These are phyloP conservation scores for Arxiozyma slooffiae DNA, from an alignment of 1,139 yeast species.

Conservation along the genomic window DNA sequence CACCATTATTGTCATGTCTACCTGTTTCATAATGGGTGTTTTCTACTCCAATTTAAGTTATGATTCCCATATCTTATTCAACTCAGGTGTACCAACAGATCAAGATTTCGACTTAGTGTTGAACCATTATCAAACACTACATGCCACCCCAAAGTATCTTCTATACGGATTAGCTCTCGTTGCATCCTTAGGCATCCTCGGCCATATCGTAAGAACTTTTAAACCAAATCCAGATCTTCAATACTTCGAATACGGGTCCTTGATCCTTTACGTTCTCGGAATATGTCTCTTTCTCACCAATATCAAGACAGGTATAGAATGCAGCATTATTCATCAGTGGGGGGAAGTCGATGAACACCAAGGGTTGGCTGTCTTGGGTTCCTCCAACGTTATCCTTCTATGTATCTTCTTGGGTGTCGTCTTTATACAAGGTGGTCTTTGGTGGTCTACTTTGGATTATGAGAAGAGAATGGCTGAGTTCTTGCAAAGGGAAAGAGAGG, in stretches of 20 bases:
- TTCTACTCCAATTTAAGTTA: conserved; percentile 73
- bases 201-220: conserved; percentile 68
- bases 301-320: conserved; percentile 67
- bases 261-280: conserved; percentile 60
- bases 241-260: conserved; percentile 81
- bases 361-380: conserved; percentile 86
- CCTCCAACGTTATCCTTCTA: conserved; percentile 70
- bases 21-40: conserved; percentile 72
- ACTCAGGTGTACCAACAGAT: conserved; percentile 36
- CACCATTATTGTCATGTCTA: conserved; percentile 31
- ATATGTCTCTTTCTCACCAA: conserved; percentile 77
- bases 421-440: conserved; percentile 77
- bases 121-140: conserved; percentile 63
- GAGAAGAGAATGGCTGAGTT: conserved; percentile 45
- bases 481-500: conserved; percentile 37
- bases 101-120: conserved; percentile 53
- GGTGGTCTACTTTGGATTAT: conserved; percentile 78
- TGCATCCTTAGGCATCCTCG: conserved; percentile 51
- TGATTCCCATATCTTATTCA: conserved; percentile 72
- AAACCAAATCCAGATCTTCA: conserved; percentile 77
- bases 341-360: conserved; percentile 84
- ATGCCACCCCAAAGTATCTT: conserved; percentile 40
- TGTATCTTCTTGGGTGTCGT: conserved; percentile 67
- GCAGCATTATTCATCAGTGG: conserved; percentile 69
- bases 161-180: conserved; percentile 43